Base-by-base conservation (phyloP, 2,329 filamentous ascomycete species). In the Anisogramma anomala region DNA sequence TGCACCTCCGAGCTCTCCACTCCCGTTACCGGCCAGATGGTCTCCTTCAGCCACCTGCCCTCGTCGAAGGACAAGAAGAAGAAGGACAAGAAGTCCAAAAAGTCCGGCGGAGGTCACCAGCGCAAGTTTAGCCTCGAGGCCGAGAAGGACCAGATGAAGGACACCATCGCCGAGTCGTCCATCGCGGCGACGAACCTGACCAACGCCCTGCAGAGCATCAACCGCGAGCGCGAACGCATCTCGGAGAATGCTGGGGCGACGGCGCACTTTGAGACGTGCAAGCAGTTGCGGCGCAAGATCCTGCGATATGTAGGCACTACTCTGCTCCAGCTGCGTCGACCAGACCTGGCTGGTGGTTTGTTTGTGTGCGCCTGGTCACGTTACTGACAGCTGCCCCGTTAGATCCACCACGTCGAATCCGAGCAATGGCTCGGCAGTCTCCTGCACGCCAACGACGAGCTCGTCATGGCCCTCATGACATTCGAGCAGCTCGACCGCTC, bases 401-500 rank as follows among this genome's bases (percentile, higher is more conserved):
- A 80, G 76, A 94, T 96, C 48, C 86, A 96, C 55, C 74, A 87
- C 37, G 82, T 96, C 10, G 85, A 94, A 57, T 81, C 79, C 7
- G 89, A 96, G 55, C 80, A 96, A 54, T 95, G 84, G 71, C 79
- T 98, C 7, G 91, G 89, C 31, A 81, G 85, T 46, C 71, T 98
- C 4, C 78, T 98, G 14, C 85, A 91, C 54, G 88, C 89, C 49
- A 96, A 98, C 54, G 91, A 98, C 53, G 84, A 94, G 60, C 79
- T 98, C n/a, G 84, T 96, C 30, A 82, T 82, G 47, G 86, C 88
- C 1, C 71, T 98, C 43, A 94, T 94, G 76, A 84, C 87, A 0
- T 98, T 87, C 55, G 89, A 96, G 61, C 84, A 95, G 52, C 75
- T 96, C 48, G 89, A 98, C 57, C 79, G 81, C 46, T 87, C 84